Percentiles rank a stretch among this genome's conserved stretches.
Conservation (phyloP, 257 asterid genomes). For the Rhazya stricta region DNA sequence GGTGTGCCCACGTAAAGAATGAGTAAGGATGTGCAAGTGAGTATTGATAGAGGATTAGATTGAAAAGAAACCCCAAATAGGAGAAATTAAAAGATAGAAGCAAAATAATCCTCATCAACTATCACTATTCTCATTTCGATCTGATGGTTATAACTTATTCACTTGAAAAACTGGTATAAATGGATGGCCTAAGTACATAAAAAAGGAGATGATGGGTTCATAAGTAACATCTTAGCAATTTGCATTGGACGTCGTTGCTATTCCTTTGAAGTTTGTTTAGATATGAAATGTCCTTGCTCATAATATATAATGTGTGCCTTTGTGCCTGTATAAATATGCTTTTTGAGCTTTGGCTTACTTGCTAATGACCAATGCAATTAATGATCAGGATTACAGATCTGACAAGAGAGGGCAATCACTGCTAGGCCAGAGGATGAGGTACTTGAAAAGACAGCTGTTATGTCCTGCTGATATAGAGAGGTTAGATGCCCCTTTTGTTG, state of each 20-base stretch:
- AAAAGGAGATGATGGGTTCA: neutral
- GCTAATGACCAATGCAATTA: slow-evolving; percentile 10
- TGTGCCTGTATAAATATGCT: neutral
- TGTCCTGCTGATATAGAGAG: slow-evolving; percentile 58
- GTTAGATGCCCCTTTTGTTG: slow-evolving; percentile 48
- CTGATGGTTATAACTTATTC: neutral
- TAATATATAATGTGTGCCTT: neutral
- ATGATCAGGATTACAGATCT: slow-evolving; percentile 73
- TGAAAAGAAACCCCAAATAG: neutral
- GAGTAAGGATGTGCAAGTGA: neutral
- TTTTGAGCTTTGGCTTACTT: neutral
- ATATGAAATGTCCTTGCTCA: neutral
- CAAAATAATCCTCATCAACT: neutral
- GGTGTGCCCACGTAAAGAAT: neutral
- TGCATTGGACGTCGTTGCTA: neutral
- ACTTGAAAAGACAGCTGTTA: slow-evolving; percentile 35
- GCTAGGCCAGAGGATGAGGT: slow-evolving; percentile 73
- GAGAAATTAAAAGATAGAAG: neutral
- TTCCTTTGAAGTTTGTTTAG: neutral
- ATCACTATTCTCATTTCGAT: neutral
- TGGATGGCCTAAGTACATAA: neutral
- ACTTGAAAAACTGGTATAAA: neutral
- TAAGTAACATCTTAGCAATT: neutral
- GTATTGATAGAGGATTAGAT: neutral
- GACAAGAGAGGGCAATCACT: slow-evolving; percentile 78